Evolutionary conservation across 1,284 basidiomycete species (phyloP).

Genomic region (Takashimella koratensis): DNA sequence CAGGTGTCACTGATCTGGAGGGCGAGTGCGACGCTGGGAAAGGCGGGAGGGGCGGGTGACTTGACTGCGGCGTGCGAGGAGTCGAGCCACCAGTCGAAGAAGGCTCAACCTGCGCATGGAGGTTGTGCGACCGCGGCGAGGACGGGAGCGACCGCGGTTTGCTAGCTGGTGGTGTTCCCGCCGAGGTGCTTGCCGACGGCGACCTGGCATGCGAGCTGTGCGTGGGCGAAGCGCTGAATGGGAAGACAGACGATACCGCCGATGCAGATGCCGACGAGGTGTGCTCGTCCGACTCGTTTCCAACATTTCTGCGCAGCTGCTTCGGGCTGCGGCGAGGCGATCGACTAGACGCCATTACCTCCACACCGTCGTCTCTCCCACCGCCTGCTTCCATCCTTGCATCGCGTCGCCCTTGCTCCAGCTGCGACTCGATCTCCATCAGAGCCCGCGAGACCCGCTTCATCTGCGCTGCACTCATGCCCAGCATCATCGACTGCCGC

Average conservation of each 20-base stretch:
- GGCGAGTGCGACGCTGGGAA: background rate
- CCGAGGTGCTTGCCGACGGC: background rate
- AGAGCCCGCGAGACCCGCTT: constrained; percentile 43
- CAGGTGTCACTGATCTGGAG: background rate
- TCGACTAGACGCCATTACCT: constrained; percentile 3
- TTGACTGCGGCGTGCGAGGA: background rate
- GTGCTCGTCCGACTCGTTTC: background rate
- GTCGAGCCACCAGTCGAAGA: background rate
- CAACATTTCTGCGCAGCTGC: background rate
- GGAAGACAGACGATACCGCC: constrained; percentile 24
- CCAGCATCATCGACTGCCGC: constrained; percentile 34
- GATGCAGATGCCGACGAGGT: constrained; percentile 5
- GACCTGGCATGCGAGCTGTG: constrained; percentile 16
- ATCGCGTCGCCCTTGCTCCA: constrained; percentile 11
- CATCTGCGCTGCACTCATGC: constrained; percentile 34
- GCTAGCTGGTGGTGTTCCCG: constrained; percentile 7
- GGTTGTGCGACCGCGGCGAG: constrained; percentile 30
- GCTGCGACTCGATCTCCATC: constrained; percentile 34
- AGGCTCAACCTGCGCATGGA: constrained; percentile 13
- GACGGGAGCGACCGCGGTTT: constrained; percentile 24
- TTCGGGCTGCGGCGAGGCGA: background rate
- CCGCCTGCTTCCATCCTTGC: constrained; percentile 1
- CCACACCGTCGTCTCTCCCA: constrained; percentile 5
- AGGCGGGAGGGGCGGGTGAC: background rate
- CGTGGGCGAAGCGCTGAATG: constrained; percentile 26